Evolutionary conservation across 768 basidiomycete species (phyloP).

Genomic region (Russula vinacea): DNA sequence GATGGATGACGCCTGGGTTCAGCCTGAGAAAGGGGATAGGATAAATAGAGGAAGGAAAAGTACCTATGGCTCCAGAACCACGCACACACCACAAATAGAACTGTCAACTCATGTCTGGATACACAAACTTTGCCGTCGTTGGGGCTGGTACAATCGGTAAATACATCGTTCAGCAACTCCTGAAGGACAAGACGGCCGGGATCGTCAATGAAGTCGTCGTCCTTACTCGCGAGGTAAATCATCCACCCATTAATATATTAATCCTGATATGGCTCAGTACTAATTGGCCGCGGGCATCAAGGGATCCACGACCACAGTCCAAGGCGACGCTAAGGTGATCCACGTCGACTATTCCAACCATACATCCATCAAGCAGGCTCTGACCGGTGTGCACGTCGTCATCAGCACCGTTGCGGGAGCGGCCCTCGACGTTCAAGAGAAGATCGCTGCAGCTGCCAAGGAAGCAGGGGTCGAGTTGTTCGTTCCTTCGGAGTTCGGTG

Average conservation of each 20-base stretch:
- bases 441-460: conserved; percentile 23
- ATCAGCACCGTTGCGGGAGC: conserved; percentile 10
- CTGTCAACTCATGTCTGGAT: conserved; percentile 20
- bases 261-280: background rate
- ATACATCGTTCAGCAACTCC: conserved; percentile 19
- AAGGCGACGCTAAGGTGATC: conserved; percentile 14
- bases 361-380: conserved; percentile 12
- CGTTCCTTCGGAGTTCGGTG: conserved; percentile 25
- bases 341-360: conserved; percentile 21
- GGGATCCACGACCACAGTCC: conserved; percentile 31
- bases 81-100: no score
- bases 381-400: conserved; percentile 26
- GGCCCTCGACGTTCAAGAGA: conserved; percentile 6
- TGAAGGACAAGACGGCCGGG: conserved; percentile 20
- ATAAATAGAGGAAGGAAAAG: no score
- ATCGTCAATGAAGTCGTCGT: conserved; percentile 21
- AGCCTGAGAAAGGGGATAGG: no score
- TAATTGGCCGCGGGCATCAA: background rate
- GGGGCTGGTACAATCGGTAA: conserved; percentile 25
- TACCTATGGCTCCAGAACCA: no score
- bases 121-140: conserved; percentile 25
- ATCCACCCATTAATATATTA: background rate
- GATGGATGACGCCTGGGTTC: no score
- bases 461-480: conserved; percentile 22
- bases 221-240: conserved; percentile 25